Evolutionary conservation across 495 filamentous ascomycete genomes (phyloP), one percentile per base, ranked within the genome.

Genomic region (Parmelia sp.): DNA sequence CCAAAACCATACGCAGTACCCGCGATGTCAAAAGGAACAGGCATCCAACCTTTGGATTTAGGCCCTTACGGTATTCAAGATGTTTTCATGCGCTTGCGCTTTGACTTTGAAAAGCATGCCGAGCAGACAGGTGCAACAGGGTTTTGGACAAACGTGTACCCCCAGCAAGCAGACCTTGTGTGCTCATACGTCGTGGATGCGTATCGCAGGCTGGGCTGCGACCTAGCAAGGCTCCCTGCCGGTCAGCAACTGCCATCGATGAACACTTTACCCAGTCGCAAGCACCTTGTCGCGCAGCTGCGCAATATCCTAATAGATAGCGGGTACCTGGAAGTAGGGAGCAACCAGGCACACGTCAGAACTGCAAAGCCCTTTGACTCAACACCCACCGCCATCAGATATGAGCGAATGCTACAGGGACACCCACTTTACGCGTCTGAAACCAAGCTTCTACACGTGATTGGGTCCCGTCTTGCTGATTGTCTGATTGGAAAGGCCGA

Each of bases 131-230:
- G 55, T 3, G 55, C 55, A 7, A 58, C 36, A 23, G 53, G 56
- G 4, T 82, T 76, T 66, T 76, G 68, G 65, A 25, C 37, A 14
- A 56, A 67, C 0, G 77, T 72, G 8, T 77, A 74, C 40, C 77
- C 73, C 2, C 15, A 44, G 3, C 76, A 80, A 53, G 61, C 69
- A 27, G 37, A 65, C 1, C 72, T 82, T 7, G 74, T 80, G 0
- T 51, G 72, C 3, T 66, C 72, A 2, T 82, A 80, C 61, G 70
- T 77, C 3, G 66, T 75, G 1, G 75, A 79, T 44, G 75, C 78
- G 11, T 80, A 81, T 56, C 58, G 42, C 1, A 49, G 47, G 17
- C 65, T 80, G 4, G 79, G 78, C 4, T 69, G 67, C n/a, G 60
- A 75, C 23, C 47, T 80, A 5, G 60, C 37, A 3, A 36, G 39